These are phyloP conservation scores for Triticum urartu DNA, from an alignment of 176 grass and related monocot species.

Conservation along the genomic window DNA sequence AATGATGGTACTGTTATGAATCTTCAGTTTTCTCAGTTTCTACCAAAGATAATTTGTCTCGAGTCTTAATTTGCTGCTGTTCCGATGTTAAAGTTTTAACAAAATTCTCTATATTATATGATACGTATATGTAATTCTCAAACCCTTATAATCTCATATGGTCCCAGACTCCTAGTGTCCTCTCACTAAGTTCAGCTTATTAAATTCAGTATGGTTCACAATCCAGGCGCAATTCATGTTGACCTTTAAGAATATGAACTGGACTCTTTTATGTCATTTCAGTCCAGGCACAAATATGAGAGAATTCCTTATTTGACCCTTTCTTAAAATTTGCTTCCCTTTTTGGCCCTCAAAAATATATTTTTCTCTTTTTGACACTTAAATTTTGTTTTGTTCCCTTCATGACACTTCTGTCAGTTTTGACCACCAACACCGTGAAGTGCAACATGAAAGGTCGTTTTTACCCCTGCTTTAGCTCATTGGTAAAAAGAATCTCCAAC, in stretches of 20 bases:
- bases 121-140: not conserved
- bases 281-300: not conserved
- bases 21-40: not conserved
- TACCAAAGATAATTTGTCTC: not conserved
- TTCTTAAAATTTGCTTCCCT: no score
- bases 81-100: conserved; percentile 2
- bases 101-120: not conserved
- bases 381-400: no score
- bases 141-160: conserved; percentile 1
- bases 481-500: no score
- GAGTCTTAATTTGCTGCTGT: conserved; percentile 8
- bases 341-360: no score
- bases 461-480: no score
- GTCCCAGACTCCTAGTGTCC: not conserved
- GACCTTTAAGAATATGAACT: conserved; percentile 1
- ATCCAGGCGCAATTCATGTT: not conserved
- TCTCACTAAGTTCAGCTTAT: not conserved
- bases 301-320: no score
- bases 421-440: no score
- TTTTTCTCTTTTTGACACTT: no score
- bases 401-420: no score
- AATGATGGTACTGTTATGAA: conserved; percentile 72
- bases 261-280: not conserved
- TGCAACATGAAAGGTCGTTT: no score
- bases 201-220: conserved; percentile 6